phyloP scores from a whole-genome alignment of 495 filamentous ascomycete species.

The Tuber indicum region DNA sequence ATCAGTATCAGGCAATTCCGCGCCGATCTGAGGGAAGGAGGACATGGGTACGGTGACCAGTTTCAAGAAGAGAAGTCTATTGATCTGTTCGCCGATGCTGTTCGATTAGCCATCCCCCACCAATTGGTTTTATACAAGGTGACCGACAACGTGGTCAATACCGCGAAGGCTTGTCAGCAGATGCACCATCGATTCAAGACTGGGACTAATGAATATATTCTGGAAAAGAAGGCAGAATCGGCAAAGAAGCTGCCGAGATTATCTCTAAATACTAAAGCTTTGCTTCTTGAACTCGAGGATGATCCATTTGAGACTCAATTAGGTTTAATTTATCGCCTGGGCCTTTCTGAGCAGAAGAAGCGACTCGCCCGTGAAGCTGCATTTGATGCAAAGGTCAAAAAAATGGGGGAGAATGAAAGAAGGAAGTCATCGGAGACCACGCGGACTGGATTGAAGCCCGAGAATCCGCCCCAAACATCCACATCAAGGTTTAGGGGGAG shows the following conservation, averaged over 20 bases:
- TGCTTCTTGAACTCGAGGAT: conserved; percentile 90
- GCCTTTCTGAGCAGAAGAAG: conserved; percentile 81
- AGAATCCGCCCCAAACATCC: conserved; percentile 51
- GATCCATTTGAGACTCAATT: conserved; percentile 97
- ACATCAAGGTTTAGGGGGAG: conserved; percentile 43
- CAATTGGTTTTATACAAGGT: conserved; percentile 85
- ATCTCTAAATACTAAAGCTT: conserved; percentile 67
- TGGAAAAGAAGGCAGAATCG: conserved; percentile 71
- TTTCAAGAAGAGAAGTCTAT: conserved; percentile 71
- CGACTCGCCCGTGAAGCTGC: conserved; percentile 83
- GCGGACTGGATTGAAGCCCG: conserved; percentile 42
- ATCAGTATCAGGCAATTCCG: conserved; percentile 73
- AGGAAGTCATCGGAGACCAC: conserved; percentile 45
- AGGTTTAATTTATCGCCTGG: conserved; percentile 80
- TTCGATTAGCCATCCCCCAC: conserved; percentile 86
- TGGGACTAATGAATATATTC: conserved; percentile 75
- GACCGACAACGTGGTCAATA: conserved; percentile 85
- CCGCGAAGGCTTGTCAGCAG: conserved; percentile 77
- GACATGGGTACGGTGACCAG: conserved; percentile 57
- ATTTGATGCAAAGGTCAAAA: conserved; percentile 77
- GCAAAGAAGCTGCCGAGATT: conserved; percentile 81
- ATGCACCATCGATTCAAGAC: conserved; percentile 86
- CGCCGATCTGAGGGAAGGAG: conserved; percentile 69
- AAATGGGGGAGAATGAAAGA: conserved; percentile 61
- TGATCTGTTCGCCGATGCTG: conserved; percentile 76